phyloP scores from a whole-genome alignment of 495 filamentous ascomycete species.

The Arthonia radiata region DNA sequence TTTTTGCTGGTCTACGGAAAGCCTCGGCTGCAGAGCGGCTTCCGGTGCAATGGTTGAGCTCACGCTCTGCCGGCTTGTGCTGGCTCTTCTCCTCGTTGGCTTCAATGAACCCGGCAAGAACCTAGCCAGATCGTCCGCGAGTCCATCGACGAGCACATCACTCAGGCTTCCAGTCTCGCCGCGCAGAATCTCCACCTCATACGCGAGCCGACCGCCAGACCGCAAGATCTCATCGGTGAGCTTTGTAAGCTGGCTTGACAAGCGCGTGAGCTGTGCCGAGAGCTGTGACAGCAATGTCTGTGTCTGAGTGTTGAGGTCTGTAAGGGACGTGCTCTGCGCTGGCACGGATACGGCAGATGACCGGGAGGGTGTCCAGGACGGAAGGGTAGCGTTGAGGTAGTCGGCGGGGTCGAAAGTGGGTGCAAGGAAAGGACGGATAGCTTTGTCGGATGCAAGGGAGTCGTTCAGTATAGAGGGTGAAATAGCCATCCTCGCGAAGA shows the following conservation, averaged over 20 bases:
- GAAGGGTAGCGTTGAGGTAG: constrained; percentile 57
- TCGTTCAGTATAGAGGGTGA: no score
- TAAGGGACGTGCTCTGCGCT: constrained; percentile 22
- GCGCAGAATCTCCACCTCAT: constrained; percentile 80
- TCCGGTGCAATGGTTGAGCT: constrained; percentile 9
- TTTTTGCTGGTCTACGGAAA: no score
- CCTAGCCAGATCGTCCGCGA: constrained; percentile 40
- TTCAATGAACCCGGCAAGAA: constrained; percentile 33
- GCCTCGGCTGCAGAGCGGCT: no score
- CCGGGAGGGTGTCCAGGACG: constrained; percentile 18
- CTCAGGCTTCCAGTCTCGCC: constrained; percentile 60
- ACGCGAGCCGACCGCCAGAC: constrained; percentile 61
- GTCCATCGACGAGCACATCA: constrained; percentile 45
- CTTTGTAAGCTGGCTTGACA: constrained; percentile 62
- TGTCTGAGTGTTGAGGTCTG: constrained; percentile 55
- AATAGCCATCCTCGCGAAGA: no score
- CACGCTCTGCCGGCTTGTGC: constrained; percentile 7
- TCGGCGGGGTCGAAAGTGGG: constrained; percentile 55
- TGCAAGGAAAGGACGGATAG: constrained; percentile 48
- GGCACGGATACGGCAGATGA: constrained; percentile 9
- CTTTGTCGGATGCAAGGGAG: no score
- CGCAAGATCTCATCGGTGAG: constrained; percentile 88
- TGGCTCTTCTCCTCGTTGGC: constrained; percentile 5
- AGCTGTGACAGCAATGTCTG: constrained; percentile 68
- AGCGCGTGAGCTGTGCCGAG: constrained; percentile 59